These are phyloP conservation scores for Chaetomium sp. DNA, from an alignment of 2,329 filamentous ascomycete species.

Conservation along the genomic window DNA sequence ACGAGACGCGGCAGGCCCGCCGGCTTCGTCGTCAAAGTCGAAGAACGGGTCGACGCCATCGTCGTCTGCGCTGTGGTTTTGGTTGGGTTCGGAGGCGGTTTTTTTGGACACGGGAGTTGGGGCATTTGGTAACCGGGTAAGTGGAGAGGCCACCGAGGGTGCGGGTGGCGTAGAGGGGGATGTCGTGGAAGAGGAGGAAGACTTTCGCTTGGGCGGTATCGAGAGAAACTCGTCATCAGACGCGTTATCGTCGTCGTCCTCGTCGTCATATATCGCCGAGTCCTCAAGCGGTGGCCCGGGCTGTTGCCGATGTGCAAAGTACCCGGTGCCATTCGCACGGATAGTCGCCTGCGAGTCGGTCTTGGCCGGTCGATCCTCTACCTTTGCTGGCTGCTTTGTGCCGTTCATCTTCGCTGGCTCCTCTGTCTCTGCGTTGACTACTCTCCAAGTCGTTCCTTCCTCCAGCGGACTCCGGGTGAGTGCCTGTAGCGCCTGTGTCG, in stretches of 20 bases:
- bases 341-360: slow-evolving; percentile 25
- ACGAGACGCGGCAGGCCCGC: not conserved
- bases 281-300: slow-evolving; percentile 29
- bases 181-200: slow-evolving; percentile 24
- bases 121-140: not conserved
- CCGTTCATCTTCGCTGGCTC: slow-evolving; percentile 30
- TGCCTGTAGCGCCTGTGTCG: slow-evolving; percentile 43
- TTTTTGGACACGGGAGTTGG: not conserved
- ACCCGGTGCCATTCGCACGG: slow-evolving; percentile 7
- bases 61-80: slow-evolving; percentile 3
- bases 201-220: slow-evolving; percentile 32
- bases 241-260: slow-evolving; percentile 20
- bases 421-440: slow-evolving; percentile 37
- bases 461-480: slow-evolving; percentile 43
- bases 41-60: slow-evolving; percentile 31
- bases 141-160: slow-evolving; percentile 8
- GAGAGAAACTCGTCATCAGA: slow-evolving; percentile 36
- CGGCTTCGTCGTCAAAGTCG: slow-evolving; percentile 32
- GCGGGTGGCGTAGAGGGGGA: not conserved
- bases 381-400: slow-evolving; percentile 12
- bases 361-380: slow-evolving; percentile 1
- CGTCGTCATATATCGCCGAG: slow-evolving; percentile 23
- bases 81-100: not conserved
- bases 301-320: not conserved
- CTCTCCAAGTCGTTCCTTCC: slow-evolving; percentile 41